Base-by-base conservation (phyloP, 331 rosid species). In the Telfairia occidentalis region DNA sequence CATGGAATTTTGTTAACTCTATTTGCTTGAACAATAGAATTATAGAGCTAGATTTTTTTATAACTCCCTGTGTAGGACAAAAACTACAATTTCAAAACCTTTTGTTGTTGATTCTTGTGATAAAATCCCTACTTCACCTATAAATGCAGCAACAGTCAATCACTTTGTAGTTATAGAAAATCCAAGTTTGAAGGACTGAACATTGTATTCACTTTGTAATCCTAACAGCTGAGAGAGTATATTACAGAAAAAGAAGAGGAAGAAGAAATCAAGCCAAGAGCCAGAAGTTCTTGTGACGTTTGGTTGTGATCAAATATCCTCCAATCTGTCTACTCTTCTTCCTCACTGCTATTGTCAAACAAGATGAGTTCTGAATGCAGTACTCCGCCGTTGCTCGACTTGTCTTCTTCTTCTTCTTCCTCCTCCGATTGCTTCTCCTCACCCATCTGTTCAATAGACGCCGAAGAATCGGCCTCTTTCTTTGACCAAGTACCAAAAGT, bases 271-370 rank as follows among this genome's bases (percentile, higher is more conserved):
- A 91, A 84, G 98, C 98, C 76, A 94, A 85, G 82, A 91, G 98
- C 98, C 98, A 95, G 71, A 95, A 95, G 0, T 88, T 87, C 71
- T 88, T 95, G 74, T 95, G 97, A 50, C 89, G 89, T 83, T 89
- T 92, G 65, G 99, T 95, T 37, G 96, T 92, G 81, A 95, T 95
- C 85, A 88, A 83, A 82, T 88, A 92, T 5, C 99, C 99, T 48
- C 99, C 99, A 67, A 81, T 82, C 71, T 84, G 84, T 74, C 72
- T 87, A 82, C 85, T 83, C 90, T 95, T 95, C 80, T 86, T 87
- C 69, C 96, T 87, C 50, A 95, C 92, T 2, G 96, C 98, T 81
- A 90, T 85, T 9, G 97, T 83, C 90, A 92, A 87, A 82, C 97
- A 95, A 0, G 87, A 82, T 0, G 97, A 92, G 53, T 87, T 88